Evolutionary conservation across 2,329 filamentous ascomycete genomes (phyloP), one percentile per base, ranked within the genome.

Genomic region (Cercospora janseana): DNA sequence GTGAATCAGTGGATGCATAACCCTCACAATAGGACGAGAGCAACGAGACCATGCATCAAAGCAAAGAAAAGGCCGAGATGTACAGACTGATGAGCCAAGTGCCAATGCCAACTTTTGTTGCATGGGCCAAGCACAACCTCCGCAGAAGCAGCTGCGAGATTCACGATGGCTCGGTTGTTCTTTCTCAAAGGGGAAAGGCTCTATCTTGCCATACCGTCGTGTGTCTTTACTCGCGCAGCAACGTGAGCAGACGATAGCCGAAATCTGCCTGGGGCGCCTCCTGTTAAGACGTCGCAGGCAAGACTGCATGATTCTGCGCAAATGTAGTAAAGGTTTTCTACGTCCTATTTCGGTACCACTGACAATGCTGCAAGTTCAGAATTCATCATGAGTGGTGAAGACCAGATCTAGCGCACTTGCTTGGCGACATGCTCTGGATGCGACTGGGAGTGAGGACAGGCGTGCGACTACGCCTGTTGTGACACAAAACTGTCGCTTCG

Each of bases 41-140:
- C 16, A 12, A 44, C 16, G 41, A 26, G 41, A 44, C 24, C 26
- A 44, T 18, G n/a, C 20, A 44, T 18, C 27, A 32, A 32, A 44
- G 41, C 41, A 44, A 44, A 27, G 16, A 29, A 16, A 7, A n/a
- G 18, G 26, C 26, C 16, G 35, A 26, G 20, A 21, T 6, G 18
- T 23, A 24, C 16, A 21, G 24, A 29, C 16, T 21, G 20, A 46
- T 27, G 29, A 46, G 34, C 15, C 35, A 29, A 46, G 26, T 13
- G 12, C 20, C 29, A 28, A 20, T 20, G 28, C 13, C 20, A 15
- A 35, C 34, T n/a, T n/a, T n/a, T n/a, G n/a, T n/a, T n/a, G 35
- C 40, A 44, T 45, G 38, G 24, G 47, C 47, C 47, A 44, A 47
- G 45, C 32, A 21, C 20, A 18, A 32, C 34, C 47, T 49, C 46